Evolutionary conservation across 768 basidiomycete genomes (phyloP).

Genomic region (Boletus sp.): DNA sequence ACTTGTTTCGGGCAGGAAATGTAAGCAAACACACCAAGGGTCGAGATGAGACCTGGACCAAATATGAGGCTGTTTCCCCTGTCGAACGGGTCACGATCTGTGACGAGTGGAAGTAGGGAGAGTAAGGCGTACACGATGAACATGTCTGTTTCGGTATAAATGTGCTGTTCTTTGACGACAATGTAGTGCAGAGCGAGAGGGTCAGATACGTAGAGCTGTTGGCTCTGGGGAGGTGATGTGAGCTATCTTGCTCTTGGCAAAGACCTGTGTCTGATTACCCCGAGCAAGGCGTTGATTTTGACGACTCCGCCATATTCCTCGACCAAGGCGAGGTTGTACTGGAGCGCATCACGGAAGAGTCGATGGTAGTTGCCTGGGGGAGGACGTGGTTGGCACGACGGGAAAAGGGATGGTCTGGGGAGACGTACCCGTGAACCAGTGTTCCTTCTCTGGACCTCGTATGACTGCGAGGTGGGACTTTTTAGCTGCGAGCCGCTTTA

Average conservation of each 20-base stretch:
- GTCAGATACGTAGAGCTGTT: conserved; percentile 37
- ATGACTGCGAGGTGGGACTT: conserved; percentile 22
- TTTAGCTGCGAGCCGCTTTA: conserved; percentile 4
- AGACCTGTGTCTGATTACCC: conserved; percentile 20
- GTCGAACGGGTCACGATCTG: background rate
- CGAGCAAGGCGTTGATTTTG: conserved; percentile 36
- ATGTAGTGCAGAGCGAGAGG: conserved; percentile 39
- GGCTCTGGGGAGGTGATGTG: conserved; percentile 10
- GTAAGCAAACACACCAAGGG: conserved; percentile 29
- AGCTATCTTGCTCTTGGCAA: background rate
- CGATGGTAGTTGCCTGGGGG: conserved; percentile 32
- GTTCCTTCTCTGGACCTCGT: conserved; percentile 33
- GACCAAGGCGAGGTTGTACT: conserved; percentile 31
- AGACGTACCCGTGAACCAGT: conserved; percentile 34
- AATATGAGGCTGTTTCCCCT: conserved; percentile 35
- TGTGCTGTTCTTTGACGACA: conserved; percentile 35
- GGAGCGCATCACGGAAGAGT: conserved; percentile 33
- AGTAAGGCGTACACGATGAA: conserved; percentile 29
- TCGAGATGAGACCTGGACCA: conserved; percentile 37
- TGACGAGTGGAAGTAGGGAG: background rate
- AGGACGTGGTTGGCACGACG: background rate
- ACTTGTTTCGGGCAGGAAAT: background rate
- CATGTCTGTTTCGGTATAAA: conserved; percentile 38
- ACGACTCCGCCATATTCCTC: conserved; percentile 35
- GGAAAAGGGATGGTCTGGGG: too few relatives aligned